Percentiles rank a stretch among this genome's conserved stretches.
Evolutionary conservation across 177 flowering plant genomes (phyloP).

Genomic region (Vitis hybrid): DNA sequence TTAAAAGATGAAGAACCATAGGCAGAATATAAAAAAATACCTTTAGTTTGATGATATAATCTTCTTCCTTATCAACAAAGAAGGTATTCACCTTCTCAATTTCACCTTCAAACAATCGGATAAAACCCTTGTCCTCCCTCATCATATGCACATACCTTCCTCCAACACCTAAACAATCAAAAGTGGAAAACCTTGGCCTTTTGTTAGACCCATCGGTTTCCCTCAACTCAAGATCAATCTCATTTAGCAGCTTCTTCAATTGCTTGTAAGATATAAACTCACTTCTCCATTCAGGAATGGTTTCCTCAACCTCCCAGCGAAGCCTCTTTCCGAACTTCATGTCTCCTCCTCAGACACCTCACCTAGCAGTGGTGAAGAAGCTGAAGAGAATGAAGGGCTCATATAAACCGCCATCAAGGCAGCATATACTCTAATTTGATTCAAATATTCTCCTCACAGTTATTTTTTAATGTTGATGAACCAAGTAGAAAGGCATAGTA

Average conservation of each 20-base stretch:
- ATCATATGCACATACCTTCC: background rate
- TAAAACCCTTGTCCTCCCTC: slow-evolving; percentile 4
- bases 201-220: background rate
- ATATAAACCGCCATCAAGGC: background rate
- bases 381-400: no score
- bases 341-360: background rate
- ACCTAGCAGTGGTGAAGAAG: background rate
- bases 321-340: slow-evolving; percentile 23
- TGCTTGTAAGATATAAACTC: slow-evolving; percentile 21
- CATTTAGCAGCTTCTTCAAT: slow-evolving; percentile 22
- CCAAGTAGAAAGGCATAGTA: no score
- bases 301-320: slow-evolving; percentile 17
- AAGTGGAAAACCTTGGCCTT: background rate
- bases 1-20: background rate
- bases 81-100: slow-evolving; percentile 19
- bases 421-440: background rate
- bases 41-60: slow-evolving; percentile 17
- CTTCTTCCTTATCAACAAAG: slow-evolving; percentile 22
- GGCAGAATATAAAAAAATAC: slow-evolving; percentile 7
- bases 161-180: background rate
- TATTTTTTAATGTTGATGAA: background rate
- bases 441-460: background rate
- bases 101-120: slow-evolving; percentile 13
- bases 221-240: slow-evolving; percentile 2
- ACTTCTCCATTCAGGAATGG: slow-evolving; percentile 17